phyloP scores from a whole-genome alignment of 371 early-diverging fungal species.

The Apophysomyces ossiformis region DNA sequence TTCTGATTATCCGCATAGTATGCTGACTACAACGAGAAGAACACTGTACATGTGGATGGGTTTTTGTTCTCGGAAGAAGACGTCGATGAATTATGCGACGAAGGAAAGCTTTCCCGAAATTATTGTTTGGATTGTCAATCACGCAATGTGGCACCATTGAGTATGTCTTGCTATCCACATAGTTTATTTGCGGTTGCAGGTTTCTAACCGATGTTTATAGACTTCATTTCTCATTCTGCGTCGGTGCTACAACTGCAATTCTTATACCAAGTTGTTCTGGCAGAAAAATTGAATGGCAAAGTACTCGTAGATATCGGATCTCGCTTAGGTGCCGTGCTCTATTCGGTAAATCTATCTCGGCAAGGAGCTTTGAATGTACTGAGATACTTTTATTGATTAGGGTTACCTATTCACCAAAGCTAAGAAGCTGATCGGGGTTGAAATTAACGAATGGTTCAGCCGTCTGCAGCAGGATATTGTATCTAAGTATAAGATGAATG shows the following conservation, averaged over 20 bases:
- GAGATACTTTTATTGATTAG: conserved; percentile 26
- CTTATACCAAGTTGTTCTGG: conserved; percentile 60
- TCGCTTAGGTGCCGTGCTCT: conserved; percentile 68
- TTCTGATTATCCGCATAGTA: conserved; percentile 37
- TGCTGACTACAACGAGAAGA: conserved; percentile 55
- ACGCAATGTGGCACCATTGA: conserved; percentile 51
- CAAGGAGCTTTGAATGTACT: not conserved
- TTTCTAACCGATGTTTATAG: conserved; percentile 18
- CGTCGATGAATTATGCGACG: conserved; percentile 65
- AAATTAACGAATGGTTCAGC: conserved; percentile 67
- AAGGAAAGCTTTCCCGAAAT: conserved; percentile 66
- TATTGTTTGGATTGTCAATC: conserved; percentile 68
- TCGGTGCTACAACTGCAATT: conserved; percentile 64
- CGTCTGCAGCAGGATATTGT: conserved; percentile 61
- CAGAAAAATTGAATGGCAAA: conserved; percentile 53
- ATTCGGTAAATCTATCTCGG: conserved; percentile 46
- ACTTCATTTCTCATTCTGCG: conserved; percentile 72
- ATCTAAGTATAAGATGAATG: conserved; percentile 58
- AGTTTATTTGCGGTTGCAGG: not conserved
- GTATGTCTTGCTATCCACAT: conserved; percentile 25
- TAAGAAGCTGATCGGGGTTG: conserved; percentile 62
- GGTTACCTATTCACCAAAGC: conserved; percentile 63
- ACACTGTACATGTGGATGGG: conserved; percentile 68
- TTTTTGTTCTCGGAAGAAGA: conserved; percentile 71
- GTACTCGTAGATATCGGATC: conserved; percentile 68